Conservation (phyloP, 176 grass and related monocot species). For the Poa annua region DNA sequence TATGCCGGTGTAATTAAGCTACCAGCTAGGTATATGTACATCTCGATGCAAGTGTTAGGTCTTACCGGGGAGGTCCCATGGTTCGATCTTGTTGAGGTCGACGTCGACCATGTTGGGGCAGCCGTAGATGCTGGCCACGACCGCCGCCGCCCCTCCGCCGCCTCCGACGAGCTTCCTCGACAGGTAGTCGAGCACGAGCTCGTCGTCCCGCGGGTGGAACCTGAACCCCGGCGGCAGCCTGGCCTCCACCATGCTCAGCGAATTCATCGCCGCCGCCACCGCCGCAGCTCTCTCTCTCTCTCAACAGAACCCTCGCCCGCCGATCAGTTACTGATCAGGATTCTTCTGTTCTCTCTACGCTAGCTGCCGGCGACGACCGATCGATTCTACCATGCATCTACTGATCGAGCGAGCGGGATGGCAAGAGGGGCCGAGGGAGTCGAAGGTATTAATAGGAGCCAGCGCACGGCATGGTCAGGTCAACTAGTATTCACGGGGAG, state of each 20-base stretch:
- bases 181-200: constrained; percentile 95
- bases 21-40: background rate
- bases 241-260: constrained; percentile 84
- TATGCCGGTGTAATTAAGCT: background rate
- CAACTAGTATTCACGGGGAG: constrained; percentile 39
- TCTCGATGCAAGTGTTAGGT: background rate
- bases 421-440: constrained; percentile 30
- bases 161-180: constrained; percentile 50
- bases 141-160: background rate
- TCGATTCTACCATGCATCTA: constrained; percentile 40
- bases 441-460: constrained; percentile 45
- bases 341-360: constrained; percentile 29
- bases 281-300: background rate
- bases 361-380: background rate
- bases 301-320: background rate
- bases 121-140: constrained; percentile 44
- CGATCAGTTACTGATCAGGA: background rate
- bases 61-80: constrained; percentile 94
- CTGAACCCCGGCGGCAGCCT: constrained; percentile 85
- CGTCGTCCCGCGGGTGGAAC: constrained; percentile 90
- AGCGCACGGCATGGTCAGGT: constrained; percentile 43
- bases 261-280: constrained; percentile 47
- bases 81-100: constrained; percentile 91
- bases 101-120: constrained; percentile 76
- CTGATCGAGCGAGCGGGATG: background rate